Conservation (phyloP, 305 asterid genomes). For the Rubia peregrina region DNA sequence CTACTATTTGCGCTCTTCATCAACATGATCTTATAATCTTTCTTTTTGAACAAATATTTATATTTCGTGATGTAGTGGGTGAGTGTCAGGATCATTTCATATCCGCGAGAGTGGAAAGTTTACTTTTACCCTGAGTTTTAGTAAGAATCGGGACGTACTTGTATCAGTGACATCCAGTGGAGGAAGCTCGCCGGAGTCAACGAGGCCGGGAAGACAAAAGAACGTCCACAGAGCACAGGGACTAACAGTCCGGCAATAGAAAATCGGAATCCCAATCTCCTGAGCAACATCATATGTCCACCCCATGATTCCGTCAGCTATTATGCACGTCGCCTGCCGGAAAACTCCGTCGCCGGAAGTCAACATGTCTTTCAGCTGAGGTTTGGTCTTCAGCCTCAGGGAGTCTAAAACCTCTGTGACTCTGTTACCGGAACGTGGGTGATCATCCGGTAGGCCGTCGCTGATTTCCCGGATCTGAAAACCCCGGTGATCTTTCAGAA, state of each 20-base stretch:
- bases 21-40: no score
- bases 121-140: neutral
- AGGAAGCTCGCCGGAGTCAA: conserved; percentile 25
- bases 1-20: no score
- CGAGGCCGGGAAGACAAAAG: conserved; percentile 23
- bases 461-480: conserved; percentile 41
- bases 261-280: conserved; percentile 20
- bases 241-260: conserved; percentile 17
- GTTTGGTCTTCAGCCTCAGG: conserved; percentile 6
- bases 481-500: conserved; percentile 29
- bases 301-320: conserved; percentile 22
- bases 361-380: conserved; percentile 14
- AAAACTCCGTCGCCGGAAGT: neutral
- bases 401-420: conserved; percentile 22
- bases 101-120: no score
- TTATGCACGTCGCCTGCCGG: conserved; percentile 17
- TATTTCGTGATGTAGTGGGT: no score
- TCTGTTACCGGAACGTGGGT: conserved; percentile 43
- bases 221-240: conserved; percentile 23
- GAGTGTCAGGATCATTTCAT: no score
- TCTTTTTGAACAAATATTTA: no score
- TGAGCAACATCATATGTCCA: conserved; percentile 24
- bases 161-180: conserved; percentile 10
- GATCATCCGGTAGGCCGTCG: conserved; percentile 54
- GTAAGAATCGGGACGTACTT: neutral